Base-by-base conservation (phyloP, 495 filamentous ascomycete genomes). In the Durotheca rogersii region DNA sequence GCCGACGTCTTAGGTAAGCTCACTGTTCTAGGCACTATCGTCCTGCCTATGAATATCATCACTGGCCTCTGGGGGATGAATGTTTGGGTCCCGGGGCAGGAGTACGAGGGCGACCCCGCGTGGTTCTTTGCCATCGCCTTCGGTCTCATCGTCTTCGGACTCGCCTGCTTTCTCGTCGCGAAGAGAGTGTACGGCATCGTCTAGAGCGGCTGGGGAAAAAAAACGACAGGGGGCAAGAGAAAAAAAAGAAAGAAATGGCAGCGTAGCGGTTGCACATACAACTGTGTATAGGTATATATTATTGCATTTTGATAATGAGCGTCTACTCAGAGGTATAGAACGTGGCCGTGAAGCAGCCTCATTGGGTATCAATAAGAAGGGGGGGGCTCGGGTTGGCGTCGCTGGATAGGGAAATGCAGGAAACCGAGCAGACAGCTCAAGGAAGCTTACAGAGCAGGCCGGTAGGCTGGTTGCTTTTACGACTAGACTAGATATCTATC, bases 1-100 rank as follows among this genome's bases (percentile, higher is more conserved):
- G 86, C 89, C 20, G 90, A 95, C 67, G 88, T 96, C 1, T 76
- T 98, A 12, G 90, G 92, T 36, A 96, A 94, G 69, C 79, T 98
- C 34, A 98, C 93, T 3, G 94, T 96, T 1, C 75, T 98, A 2
- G 93, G 91, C 56, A 98, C 93, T 6, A 97, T 98, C 55, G 90
- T 98, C 4, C 78, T 98, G 46, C 93, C 93, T 14, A 91, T 98
- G 84, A 98, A 98, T 63, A 91, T 98, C 69, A 89, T 98, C 55
- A 96, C 93, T 18, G 94, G 93, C 57, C 85, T 98, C 67, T 98
- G 93, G 87, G 93, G 93, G 25, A 97, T 97, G 93, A 98, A 98
- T 73, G 89, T 95, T 6, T 86, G 87, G 70, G 92, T 98, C 0
- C 93, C 93, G 0, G 89, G 91, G 1, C 92, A 96, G 65, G 85